Evolutionary conservation across 192 early-diverging fungal species (phyloP).

Genomic region (Linnemannia exigua): DNA sequence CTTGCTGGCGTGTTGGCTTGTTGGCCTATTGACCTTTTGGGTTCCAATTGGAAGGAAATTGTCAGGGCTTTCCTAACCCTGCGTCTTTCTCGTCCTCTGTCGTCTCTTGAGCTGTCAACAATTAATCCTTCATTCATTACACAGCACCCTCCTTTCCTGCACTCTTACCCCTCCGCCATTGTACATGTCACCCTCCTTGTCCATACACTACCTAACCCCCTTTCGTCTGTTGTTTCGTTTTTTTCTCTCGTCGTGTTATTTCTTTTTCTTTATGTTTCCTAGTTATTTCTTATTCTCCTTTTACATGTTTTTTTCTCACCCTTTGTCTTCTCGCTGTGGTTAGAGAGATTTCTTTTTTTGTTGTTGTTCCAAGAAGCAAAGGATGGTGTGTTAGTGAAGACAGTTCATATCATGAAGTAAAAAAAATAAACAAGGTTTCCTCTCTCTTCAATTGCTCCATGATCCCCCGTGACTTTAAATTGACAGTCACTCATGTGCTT

Average conservation of each 20-base stretch:
- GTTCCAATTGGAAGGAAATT: not conserved
- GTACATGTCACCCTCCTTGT: conserved; percentile 7
- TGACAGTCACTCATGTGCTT: not conserved
- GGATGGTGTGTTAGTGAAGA: no score
- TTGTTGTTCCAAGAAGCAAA: not conserved
- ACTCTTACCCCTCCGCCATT: not conserved
- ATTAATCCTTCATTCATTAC: not conserved
- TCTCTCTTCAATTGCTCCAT: no score
- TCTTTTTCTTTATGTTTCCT: not conserved
- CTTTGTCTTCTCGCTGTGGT: not conserved
- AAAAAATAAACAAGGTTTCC: no score
- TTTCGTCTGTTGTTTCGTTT: not conserved
- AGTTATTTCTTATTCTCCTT: not conserved
- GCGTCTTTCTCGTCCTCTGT: no score
- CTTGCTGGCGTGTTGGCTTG: not conserved
- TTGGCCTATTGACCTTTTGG: not conserved
- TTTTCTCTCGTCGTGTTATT: not conserved
- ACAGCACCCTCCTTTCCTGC: not conserved
- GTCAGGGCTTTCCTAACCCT: no score
- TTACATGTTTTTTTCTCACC: not conserved
- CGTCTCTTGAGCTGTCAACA: not conserved
- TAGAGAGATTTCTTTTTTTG: not conserved
- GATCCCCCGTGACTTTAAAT: not conserved
- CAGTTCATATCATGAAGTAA: no score
- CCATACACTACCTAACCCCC: not conserved